Evolutionary conservation across 192 early-diverging fungal genomes (phyloP).

Genomic region (Linderina pennispora): DNA sequence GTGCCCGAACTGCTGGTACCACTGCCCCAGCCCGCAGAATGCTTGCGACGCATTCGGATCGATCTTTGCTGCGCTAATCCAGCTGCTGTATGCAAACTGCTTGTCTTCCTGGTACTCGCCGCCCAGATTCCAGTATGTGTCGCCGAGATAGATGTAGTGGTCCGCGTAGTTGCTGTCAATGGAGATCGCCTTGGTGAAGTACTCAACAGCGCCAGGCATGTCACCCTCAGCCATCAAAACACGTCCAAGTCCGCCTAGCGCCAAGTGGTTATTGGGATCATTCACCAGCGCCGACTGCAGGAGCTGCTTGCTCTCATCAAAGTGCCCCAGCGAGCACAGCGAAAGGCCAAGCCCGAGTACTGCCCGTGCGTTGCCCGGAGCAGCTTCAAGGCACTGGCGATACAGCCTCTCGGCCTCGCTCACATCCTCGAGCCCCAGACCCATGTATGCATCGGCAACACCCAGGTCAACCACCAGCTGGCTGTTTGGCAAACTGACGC

Average conservation of each 20-base stretch:
- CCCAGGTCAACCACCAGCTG: slow-evolving; percentile 50
- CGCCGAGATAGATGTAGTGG: slow-evolving; percentile 62
- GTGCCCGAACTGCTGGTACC: slow-evolving; percentile 62
- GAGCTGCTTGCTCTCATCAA: slow-evolving; percentile 50
- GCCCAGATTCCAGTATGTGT: slow-evolving; percentile 70
- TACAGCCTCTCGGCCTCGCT: slow-evolving; percentile 52
- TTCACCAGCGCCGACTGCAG: slow-evolving; percentile 50
- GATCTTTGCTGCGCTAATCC: slow-evolving; percentile 65
- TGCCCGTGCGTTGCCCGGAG: slow-evolving; percentile 41
- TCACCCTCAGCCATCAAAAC: slow-evolving; percentile 51
- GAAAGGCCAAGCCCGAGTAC: slow-evolving; percentile 48
- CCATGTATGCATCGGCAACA: slow-evolving; percentile 56
- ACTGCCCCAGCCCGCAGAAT: slow-evolving; percentile 78
- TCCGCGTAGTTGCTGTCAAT: slow-evolving; percentile 44
- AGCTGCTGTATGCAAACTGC: slow-evolving; percentile 57
- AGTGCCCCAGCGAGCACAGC: slow-evolving; percentile 44
- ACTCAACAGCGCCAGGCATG: slow-evolving; percentile 48
- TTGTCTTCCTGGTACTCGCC: slow-evolving; percentile 57
- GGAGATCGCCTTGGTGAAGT: slow-evolving; percentile 50
- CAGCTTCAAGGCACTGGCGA: slow-evolving; percentile 44
- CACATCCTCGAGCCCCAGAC: slow-evolving; percentile 50
- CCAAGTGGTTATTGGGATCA: slow-evolving; percentile 32
- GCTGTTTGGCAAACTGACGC: slow-evolving; percentile 25
- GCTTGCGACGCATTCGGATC: slow-evolving; percentile 56
- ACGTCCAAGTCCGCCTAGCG: slow-evolving; percentile 67